phyloP scores from a whole-genome alignment of 768 basidiomycete genomes.

The Suillus luteus region DNA sequence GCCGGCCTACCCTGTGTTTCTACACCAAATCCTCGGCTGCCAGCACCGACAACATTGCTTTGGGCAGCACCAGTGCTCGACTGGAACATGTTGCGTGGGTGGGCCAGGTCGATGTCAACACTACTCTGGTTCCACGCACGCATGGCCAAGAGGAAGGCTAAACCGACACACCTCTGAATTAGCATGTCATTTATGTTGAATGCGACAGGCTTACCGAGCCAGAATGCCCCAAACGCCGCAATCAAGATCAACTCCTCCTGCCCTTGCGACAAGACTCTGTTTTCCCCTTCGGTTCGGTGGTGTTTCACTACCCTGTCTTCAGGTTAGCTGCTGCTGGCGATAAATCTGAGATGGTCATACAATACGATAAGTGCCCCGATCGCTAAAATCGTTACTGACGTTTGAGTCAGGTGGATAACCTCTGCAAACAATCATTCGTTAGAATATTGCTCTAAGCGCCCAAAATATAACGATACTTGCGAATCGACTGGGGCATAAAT shows the following conservation, averaged over 20 bases:
- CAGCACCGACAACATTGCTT: slow-evolving; percentile 36
- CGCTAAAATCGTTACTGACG: slow-evolving; percentile 69
- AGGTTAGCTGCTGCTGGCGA: slow-evolving; percentile 1
- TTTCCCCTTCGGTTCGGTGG: slow-evolving; percentile 53
- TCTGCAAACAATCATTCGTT: slow-evolving; percentile 37
- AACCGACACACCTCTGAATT: neutral
- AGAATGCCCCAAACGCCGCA: slow-evolving; percentile 69
- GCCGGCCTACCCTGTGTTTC: slow-evolving; percentile 24
- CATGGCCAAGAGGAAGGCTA: slow-evolving; percentile 47
- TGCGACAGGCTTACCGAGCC: slow-evolving; percentile 58
- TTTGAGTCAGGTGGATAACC: slow-evolving; percentile 69
- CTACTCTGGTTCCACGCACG: slow-evolving; percentile 38
- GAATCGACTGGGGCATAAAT: slow-evolving; percentile 41
- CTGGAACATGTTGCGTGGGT: slow-evolving; percentile 35
- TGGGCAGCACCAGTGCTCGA: slow-evolving; percentile 36
- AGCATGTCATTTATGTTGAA: neutral
- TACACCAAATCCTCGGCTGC: slow-evolving; percentile 29
- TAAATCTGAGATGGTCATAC: slow-evolving; percentile 34
- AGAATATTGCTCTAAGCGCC: slow-evolving; percentile 9
- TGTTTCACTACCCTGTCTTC: slow-evolving; percentile 63
- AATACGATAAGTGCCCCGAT: slow-evolving; percentile 65
- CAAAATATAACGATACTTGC: slow-evolving; percentile 26
- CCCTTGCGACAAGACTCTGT: slow-evolving; percentile 58
- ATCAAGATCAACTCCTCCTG: slow-evolving; percentile 79
- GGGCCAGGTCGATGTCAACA: slow-evolving; percentile 30